Evolutionary conservation across 2,329 filamentous ascomycete genomes (phyloP).

Genomic region (Diplodia intermedia): DNA sequence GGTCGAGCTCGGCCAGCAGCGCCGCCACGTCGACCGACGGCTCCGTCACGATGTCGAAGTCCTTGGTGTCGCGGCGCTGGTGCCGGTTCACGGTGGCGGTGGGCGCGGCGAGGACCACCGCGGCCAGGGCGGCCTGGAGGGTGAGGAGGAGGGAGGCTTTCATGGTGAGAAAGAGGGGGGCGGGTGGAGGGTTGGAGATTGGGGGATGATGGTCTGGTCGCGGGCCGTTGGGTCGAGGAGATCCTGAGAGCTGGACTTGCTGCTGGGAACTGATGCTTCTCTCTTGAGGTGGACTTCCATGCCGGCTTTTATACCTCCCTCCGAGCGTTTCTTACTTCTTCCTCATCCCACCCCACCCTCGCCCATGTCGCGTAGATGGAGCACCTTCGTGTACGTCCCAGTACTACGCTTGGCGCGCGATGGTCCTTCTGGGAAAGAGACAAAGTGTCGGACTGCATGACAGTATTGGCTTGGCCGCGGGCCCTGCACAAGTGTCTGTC

Average conservation of each 20-base stretch:
- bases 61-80: constrained; percentile 14
- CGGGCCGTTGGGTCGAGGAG: background rate
- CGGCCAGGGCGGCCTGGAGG: background rate
- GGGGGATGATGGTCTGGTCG: background rate
- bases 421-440: constrained; percentile 11
- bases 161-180: background rate
- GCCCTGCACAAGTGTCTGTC: background rate
- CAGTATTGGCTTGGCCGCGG: constrained; percentile 23
- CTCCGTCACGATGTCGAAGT: constrained; percentile 19
- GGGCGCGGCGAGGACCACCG: constrained; percentile 19
- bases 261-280: constrained; percentile 1
- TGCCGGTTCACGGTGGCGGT: background rate
- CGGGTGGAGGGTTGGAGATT: too few species aligned
- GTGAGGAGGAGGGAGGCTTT: constrained; percentile 15
- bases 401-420: constrained; percentile 12
- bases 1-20: constrained; percentile 3
- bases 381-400: constrained; percentile 4
- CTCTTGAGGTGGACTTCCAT: background rate
- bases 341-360: background rate
- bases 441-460: constrained; percentile 1
- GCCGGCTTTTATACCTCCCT: background rate
- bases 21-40: constrained; percentile 4
- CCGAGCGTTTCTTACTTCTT: background rate
- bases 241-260: constrained; percentile 2
- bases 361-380: background rate